Base-by-base conservation (phyloP, 2,329 filamentous ascomycete genomes). In the Colletotrichum melonis region DNA sequence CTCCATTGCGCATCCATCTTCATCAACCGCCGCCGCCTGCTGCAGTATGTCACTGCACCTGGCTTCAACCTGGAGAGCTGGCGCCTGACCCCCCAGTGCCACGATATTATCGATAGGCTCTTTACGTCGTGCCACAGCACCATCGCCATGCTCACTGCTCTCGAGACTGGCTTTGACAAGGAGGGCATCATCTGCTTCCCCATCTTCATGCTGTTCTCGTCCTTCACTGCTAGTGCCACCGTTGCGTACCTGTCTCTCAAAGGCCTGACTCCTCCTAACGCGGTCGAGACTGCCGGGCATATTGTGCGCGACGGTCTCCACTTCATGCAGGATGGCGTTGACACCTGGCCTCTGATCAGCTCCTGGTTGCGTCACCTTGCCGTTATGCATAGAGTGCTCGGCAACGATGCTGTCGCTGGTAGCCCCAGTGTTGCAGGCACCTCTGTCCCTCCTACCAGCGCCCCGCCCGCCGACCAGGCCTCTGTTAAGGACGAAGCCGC, bases 211-310 rank as follows among this genome's bases (percentile, higher is more conserved):
- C 83, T 91, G 14, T 91, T 91, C 79, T 88, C 89, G 0, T 87
- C 89, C 63, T 91, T 91, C 74, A 91, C 89, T 0, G 88, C 89
- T 2, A 89, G 89, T 74, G 89, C 89, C 2, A 91, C 89, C 1
- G 87, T 91, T 1, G 89, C 89, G 14, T 91, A 90, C 80, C 84
- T 91, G 35, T 90, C 89, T n/a, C 85, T 91, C 58, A 91, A 91
- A 81, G 88, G 89, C 11, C 79, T 91, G 8, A 89, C 89, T 0
- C 89, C 89, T 1, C 81, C 84, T 16, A 88, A 88, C 74, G 87
- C 88, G 28, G 86, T 87, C 52, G 89, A 91, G 81, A 89, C 89
- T 2, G 88, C 89, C 2, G 85, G 85, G 22, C 85, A 85, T 63
- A 89, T 91, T 59, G 89, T 91, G 42, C 84, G 86, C 58, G 89